phyloP scores from a whole-genome alignment of 345 rosid species.

The Pugionium cornutum region DNA sequence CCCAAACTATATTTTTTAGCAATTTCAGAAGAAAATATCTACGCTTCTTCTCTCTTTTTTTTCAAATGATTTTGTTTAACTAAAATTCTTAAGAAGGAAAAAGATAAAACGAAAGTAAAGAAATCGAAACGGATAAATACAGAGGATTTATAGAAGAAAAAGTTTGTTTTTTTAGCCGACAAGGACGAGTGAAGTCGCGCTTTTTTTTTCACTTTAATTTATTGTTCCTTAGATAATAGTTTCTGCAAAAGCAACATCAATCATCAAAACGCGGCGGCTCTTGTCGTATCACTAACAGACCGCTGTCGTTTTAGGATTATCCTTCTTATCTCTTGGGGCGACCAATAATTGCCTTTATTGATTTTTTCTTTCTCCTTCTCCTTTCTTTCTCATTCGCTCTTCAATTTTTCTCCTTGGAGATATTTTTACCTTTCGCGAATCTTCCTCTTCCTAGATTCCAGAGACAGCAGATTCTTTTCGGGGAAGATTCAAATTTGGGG shows the following conservation, averaged over 20 bases:
- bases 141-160: neutral
- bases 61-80: too few species aligned
- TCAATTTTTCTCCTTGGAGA: neutral
- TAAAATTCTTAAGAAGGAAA: neutral
- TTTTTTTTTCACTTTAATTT: neutral
- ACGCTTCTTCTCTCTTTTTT: too few species aligned
- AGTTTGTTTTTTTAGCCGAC: constrained; percentile 21
- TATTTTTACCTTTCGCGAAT: constrained; percentile 22
- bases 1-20: neutral
- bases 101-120: neutral
- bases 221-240: neutral
- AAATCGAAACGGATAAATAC: constrained; percentile 15
- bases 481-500: constrained; percentile 12
- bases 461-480: constrained; percentile 1
- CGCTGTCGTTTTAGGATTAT: constrained; percentile 37
- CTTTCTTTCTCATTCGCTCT: constrained; percentile 24
- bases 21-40: constrained; percentile 14
- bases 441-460: constrained; percentile 34
- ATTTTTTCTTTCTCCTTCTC: neutral
- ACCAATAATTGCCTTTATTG: constrained; percentile 33
- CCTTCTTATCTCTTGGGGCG: constrained; percentile 33
- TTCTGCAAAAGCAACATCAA: constrained; percentile 36
- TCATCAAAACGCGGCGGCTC: constrained; percentile 41
- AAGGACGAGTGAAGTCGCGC: constrained; percentile 32
- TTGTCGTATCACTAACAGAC: constrained; percentile 34